Conservation (phyloP, 176 grass and related monocot genomes). For the Saccharum spontaneum region DNA sequence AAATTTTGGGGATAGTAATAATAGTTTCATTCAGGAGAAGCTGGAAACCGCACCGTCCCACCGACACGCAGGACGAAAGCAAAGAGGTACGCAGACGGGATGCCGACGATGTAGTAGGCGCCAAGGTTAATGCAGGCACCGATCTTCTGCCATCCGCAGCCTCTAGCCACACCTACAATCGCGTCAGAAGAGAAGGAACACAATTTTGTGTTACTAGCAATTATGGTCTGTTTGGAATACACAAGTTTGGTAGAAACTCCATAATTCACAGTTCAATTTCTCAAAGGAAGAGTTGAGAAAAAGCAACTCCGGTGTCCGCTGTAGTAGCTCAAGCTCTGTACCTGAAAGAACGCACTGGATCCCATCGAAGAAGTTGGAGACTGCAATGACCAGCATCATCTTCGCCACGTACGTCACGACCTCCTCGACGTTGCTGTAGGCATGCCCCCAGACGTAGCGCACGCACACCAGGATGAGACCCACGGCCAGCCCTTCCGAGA, state of each 20-base stretch:
- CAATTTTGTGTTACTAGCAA: no score
- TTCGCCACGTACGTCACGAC: constrained; percentile 52
- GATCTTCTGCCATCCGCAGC: constrained; percentile 82
- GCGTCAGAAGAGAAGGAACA: neutral
- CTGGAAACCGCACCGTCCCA: constrained; percentile 37
- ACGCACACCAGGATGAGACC: constrained; percentile 46
- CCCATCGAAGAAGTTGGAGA: constrained; percentile 43
- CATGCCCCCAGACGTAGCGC: constrained; percentile 65
- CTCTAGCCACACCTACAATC: constrained; percentile 65
- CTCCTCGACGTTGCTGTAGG: constrained; percentile 73
- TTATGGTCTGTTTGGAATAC: no score
- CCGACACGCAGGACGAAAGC: constrained; percentile 65
- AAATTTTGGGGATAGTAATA: neutral
- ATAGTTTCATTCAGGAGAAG: neutral
- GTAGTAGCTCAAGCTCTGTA: neutral
- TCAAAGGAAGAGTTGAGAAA: no score
- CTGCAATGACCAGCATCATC: constrained; percentile 65
- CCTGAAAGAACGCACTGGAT: constrained; percentile 50
- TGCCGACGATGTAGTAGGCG: constrained; percentile 60
- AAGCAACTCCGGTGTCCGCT: no score
- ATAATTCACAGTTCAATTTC: no score
- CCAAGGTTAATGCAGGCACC: constrained; percentile 69
- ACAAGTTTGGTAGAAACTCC: no score
- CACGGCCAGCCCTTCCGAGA: constrained; percentile 38
- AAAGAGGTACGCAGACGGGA: constrained; percentile 57